Conservation (phyloP, 306 rosid genomes). For the Morella rubra region DNA sequence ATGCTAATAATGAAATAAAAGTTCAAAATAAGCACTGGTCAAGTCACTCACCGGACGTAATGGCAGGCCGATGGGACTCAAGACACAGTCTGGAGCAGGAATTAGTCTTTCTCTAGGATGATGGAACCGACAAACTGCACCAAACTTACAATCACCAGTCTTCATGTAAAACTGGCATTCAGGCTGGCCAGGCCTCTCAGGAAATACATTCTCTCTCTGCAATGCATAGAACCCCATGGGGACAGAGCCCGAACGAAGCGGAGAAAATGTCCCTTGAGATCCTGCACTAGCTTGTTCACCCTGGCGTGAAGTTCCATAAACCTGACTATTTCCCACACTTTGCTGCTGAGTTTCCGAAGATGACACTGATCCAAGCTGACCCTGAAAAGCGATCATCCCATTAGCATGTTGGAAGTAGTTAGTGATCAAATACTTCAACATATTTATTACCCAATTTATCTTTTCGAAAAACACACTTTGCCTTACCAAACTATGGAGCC, state of each 20-base stretch:
- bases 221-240: constrained; percentile 76
- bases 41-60: constrained; percentile 77
- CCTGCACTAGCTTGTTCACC: constrained; percentile 62
- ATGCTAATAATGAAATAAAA: constrained; percentile 16
- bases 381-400: constrained; percentile 53
- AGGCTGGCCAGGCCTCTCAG: constrained; percentile 97
- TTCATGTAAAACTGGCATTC: constrained; percentile 98
- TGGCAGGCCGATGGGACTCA: constrained; percentile 94
- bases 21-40: constrained; percentile 8
- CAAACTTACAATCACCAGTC: constrained; percentile 97
- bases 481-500: too few relatives aligned
- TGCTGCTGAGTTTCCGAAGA: constrained; percentile 76
- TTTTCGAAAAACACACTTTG: background rate
- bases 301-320: constrained; percentile 66
- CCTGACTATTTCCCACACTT: constrained; percentile 59
- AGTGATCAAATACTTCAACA: constrained; percentile 3
- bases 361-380: constrained; percentile 81
- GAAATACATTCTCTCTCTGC: constrained; percentile 93
- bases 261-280: constrained; percentile 67
- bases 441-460: background rate
- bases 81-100: constrained; percentile 91
- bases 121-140: constrained; percentile 94
- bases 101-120: constrained; percentile 87
- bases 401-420: constrained; percentile 27
- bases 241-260: constrained; percentile 59